Evolutionary conservation across 2,329 filamentous ascomycete genomes (phyloP).

Genomic region (Calonectria leucothoes): DNA sequence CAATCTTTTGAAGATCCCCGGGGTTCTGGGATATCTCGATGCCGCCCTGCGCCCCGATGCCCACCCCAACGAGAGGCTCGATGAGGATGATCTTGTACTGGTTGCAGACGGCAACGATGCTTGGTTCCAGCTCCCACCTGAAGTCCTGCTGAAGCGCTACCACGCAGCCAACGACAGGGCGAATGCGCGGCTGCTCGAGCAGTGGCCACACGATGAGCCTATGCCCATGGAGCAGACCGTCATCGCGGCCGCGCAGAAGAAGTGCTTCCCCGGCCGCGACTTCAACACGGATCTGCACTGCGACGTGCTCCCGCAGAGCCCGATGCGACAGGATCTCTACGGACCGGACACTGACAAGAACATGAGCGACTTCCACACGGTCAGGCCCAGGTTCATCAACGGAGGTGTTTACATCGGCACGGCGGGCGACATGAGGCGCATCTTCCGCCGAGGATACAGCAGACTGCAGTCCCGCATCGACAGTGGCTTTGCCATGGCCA

Average conservation of each 20-base stretch:
- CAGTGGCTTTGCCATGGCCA: conserved; percentile 23
- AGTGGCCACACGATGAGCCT: not conserved
- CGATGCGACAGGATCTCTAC: conserved; percentile 31
- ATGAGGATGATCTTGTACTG: not conserved
- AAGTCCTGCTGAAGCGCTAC: not conserved
- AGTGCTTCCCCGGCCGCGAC: conserved; percentile 21
- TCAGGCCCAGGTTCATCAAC: conserved; percentile 42
- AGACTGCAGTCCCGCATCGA: conserved; percentile 24
- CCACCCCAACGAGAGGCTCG: not conserved
- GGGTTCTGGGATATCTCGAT: not conserved
- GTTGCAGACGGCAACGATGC: conserved; percentile 5
- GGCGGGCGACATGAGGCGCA: conserved; percentile 32
- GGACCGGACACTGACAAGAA: conserved; percentile 30
- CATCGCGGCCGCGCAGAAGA: conserved; percentile 30
- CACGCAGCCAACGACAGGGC: not conserved
- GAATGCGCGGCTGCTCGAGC: not conserved
- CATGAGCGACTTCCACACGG: not conserved
- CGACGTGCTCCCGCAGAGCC: conserved; percentile 29
- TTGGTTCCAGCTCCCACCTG: conserved; percentile 10
- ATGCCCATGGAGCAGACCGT: conserved; percentile 37
- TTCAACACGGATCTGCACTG: conserved; percentile 29
- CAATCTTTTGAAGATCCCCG: not conserved
- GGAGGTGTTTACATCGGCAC: conserved; percentile 43
- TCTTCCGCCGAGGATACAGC: conserved; percentile 34
- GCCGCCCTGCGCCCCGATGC: not conserved